phyloP scores from a whole-genome alignment of 257 asterid genomes.

The Nemophila menziesii region DNA sequence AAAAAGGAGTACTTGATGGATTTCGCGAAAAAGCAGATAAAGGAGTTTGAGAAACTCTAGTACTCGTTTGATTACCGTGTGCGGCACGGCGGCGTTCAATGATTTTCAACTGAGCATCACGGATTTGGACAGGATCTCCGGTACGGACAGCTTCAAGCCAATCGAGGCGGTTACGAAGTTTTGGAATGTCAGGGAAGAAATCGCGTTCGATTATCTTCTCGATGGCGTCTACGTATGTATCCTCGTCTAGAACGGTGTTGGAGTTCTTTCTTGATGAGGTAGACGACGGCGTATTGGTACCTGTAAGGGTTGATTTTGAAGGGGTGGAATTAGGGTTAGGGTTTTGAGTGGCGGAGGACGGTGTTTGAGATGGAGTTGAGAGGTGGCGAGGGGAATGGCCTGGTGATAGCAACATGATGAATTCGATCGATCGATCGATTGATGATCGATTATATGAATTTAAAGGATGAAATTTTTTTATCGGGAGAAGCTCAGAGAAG shows the following conservation, averaged over 20 bases:
- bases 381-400: conserved; percentile 93
- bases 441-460: background rate
- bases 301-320: background rate
- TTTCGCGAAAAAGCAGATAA: conserved; percentile 66
- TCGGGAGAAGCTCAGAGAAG: no score
- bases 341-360: conserved; percentile 23
- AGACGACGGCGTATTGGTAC: background rate
- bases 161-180: conserved; percentile 86
- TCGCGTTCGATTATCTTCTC: conserved; percentile 95
- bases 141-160: conserved; percentile 85
- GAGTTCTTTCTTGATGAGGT: conserved; percentile 27
- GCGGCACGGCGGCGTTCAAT: conserved; percentile 68
- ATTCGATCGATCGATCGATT: background rate
- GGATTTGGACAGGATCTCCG: conserved; percentile 68
- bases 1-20: conserved; percentile 51
- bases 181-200: conserved; percentile 86
- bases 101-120: conserved; percentile 88
- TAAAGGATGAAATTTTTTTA: no score
- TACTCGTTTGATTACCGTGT: conserved; percentile 6
- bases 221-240: conserved; percentile 67
- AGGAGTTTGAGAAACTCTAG: conserved; percentile 6
- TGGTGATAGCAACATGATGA: conserved; percentile 63
- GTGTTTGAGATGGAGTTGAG: conserved; percentile 51
- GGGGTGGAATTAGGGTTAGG: conserved; percentile 12
- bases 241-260: conserved; percentile 64